Evolutionary conservation across 192 early-diverging fungal species (phyloP), one percentile per base, ranked within the genome.

Genomic region (Phycomyces nitens): DNA sequence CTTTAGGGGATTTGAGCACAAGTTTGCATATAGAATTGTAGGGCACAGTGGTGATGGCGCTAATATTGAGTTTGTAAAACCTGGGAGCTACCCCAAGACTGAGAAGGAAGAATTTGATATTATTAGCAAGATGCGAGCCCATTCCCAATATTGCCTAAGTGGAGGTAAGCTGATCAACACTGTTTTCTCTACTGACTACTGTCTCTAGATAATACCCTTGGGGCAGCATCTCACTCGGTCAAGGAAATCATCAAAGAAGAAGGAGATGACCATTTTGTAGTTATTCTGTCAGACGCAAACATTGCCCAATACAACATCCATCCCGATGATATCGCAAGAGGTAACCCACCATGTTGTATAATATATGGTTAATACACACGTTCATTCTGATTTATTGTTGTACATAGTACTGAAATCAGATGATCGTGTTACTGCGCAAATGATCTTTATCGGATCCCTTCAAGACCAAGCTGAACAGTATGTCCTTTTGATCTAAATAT

Each of bases 391-490:
- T 39, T 16, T 55, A 14, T 40, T 76, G 44, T 18, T 47, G 44
- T 47, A 47, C 44, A 47, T 18, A 84, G 84, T 83, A 43, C 70
- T 93, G 53, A 84, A 87, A 56, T 79, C 82, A 18, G 88, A 90
- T 65, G 83, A 91, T 54, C 75, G 80, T 23, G 86, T 93, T 11
- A 88, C 86, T 55, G 77, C 86, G 16, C 81, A 82, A 39, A 88
- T 90, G 72, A 83, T 93, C 63, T 93, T 93, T 60, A 93, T 93
- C 68, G 91, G 91, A 22, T 86, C 86, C 2, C 66, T 93, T n/a
- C 80, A 83, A 12, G 84, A 88, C 57, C 86, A 92, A 67, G 91
- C 89, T 2, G 83, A 78, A 51, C 73, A 80, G 73, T 79, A 76
- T 68, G 74, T 66, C n/a, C 5, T 53, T 52, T 57, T 38, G 18